phyloP scores from a whole-genome alignment of 176 grass and related monocot genomes.

The Tillandsia leiboldiana region DNA sequence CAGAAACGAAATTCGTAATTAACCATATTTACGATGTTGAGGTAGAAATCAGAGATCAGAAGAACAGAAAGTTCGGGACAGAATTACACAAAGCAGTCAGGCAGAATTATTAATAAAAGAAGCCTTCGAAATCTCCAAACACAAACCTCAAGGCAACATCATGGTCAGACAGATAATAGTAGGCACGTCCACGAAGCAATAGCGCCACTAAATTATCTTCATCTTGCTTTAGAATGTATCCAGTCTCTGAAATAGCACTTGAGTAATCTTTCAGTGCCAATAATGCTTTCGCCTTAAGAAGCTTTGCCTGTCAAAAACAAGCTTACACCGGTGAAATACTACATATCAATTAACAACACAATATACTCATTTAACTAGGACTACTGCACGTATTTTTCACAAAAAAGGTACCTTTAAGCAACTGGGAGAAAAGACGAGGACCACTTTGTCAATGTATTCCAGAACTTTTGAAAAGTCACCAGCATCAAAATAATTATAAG shows the following conservation, averaged over 20 bases:
- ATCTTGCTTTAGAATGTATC: slow-evolving; percentile 95
- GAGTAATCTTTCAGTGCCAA: slow-evolving; percentile 81
- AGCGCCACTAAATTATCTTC: slow-evolving; percentile 89
- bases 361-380: not conserved
- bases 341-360: not conserved
- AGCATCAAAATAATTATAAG: slow-evolving; percentile 61
- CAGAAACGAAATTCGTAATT: too few relatives aligned
- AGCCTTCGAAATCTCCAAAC: slow-evolving; percentile 1
- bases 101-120: not conserved
- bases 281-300: slow-evolving; percentile 80
- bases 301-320: slow-evolving; percentile 61
- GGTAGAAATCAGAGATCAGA: not conserved
- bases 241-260: slow-evolving; percentile 73
- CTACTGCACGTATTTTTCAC: slow-evolving; percentile 7
- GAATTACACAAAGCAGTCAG: too few relatives aligned
- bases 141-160: slow-evolving; percentile 81
- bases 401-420: slow-evolving; percentile 61
- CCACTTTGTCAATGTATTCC: slow-evolving; percentile 87
- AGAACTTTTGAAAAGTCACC: slow-evolving; percentile 73
- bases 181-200: slow-evolving; percentile 72
- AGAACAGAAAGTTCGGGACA: too few relatives aligned
- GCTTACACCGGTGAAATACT: not conserved
- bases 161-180: slow-evolving; percentile 98
- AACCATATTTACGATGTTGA: not conserved
- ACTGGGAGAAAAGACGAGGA: slow-evolving; percentile 79